A percentile compares a stretch with the other conserved stretches of the same genome.
Evolutionary conservation across 176 grass and related monocot genomes (phyloP).

Genomic region (Carex cristatella): DNA sequence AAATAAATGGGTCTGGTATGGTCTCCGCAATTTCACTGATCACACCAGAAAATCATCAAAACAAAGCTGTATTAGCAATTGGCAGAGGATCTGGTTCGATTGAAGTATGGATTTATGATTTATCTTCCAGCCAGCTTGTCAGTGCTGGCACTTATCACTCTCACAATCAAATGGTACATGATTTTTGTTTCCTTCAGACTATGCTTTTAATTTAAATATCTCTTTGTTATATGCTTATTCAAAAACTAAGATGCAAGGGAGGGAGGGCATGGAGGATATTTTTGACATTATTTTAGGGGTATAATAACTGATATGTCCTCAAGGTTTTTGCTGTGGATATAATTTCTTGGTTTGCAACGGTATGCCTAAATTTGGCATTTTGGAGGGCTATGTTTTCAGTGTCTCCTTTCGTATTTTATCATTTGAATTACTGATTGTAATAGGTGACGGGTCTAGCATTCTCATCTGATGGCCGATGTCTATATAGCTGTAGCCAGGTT

Average conservation of each 20-base stretch:
- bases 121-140: constrained; percentile 39
- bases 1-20: constrained; percentile 8
- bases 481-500: constrained; percentile 93
- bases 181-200: constrained; percentile 15
- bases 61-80: constrained; percentile 52
- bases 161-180: constrained; percentile 90
- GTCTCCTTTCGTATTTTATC: constrained; percentile 8
- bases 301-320: neutral
- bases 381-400: neutral
- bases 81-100: constrained; percentile 70
- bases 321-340: neutral
- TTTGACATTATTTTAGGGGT: neutral
- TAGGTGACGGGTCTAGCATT: constrained; percentile 88
- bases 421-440: constrained; percentile 2
- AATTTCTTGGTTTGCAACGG: neutral
- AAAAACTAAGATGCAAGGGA: neutral
- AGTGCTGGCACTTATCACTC: constrained; percentile 44
- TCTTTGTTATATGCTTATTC: neutral
- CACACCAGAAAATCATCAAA: constrained; percentile 32
- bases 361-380: neutral
- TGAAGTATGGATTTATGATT: constrained; percentile 62
- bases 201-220: neutral
- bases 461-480: constrained; percentile 62
- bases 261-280: neutral
- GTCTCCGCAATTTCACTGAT: constrained; percentile 62